Evolutionary conservation across 305 asterid species (phyloP), one percentile per base, ranked within the genome.

Genomic region (Caryopteris hybrid): DNA sequence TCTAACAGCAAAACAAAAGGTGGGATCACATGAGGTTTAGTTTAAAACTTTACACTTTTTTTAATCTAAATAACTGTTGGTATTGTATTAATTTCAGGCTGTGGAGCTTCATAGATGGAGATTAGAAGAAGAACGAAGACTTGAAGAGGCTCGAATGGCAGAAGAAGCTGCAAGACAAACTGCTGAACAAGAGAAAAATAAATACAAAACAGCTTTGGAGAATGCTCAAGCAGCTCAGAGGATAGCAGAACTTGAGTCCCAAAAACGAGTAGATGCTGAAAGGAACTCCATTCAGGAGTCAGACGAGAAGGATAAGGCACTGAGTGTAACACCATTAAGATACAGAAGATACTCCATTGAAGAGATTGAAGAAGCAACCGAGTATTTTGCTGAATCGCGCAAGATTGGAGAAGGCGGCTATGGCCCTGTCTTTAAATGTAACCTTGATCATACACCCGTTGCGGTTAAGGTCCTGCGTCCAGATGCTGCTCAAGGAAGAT

Each of bases 401-500:
- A 92, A 92, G 76, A 80, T 92, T 43, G 98, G 97, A 8, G 98
- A 90, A 79, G 98, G 98, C 0, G 97, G 98, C 29, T 92, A 92
- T 66, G 98, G 98, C 52, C 98, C 98, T 1, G 98, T 92, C 38
- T 92, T 54, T 61, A 92, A 78, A 84, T 85, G 98, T 60, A 66
- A 58, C 50, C 98, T 92, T 63, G 98, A 92, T 80, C 98, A 88
- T 66, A 90, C 97, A 0, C 78, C 79, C 3, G 98, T 90, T 27
- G 98, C 98, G 0, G 79, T 92, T 57, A 92, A 92, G 76, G 90
- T 92, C 69, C 66, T 92, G 45, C 92, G 95, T 3, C 90, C 96
- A 0, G 97, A 86, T 65, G 98, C 97, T 20, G 88, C 88, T 62
- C 98, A 92, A 78, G 98, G 98, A 68, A 84, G 84, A 73, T 74